These are phyloP conservation scores for Penicillium longicatenatum DNA, from an alignment of 495 filamentous ascomycete species.

Conservation along the genomic window DNA sequence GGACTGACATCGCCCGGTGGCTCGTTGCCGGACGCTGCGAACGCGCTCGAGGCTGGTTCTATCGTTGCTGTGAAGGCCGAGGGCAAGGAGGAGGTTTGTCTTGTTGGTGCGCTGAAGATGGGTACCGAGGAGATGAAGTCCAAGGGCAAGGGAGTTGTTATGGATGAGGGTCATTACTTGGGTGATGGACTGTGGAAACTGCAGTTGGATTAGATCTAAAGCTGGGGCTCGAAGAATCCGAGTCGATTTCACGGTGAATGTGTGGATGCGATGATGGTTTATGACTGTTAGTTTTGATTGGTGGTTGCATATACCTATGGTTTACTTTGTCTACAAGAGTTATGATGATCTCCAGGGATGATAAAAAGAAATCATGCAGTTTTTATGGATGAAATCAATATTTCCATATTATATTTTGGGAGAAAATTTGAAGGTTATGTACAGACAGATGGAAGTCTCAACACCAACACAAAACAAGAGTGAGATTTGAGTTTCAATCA, in stretches of 20 bases:
- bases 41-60: constrained; percentile 66
- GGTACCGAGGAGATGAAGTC: constrained; percentile 90
- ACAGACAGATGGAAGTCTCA: background rate
- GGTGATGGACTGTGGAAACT: constrained; percentile 94
- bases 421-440: background rate
- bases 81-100: constrained; percentile 89
- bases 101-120: constrained; percentile 82
- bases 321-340: background rate
- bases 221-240: background rate
- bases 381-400: background rate
- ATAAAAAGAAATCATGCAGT: background rate
- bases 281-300: background rate
- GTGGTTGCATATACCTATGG: constrained; percentile 5
- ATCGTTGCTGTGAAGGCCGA: constrained; percentile 89
- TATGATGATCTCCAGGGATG: background rate
- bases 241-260: background rate
- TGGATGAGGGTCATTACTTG: constrained; percentile 90
- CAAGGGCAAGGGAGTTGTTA: constrained; percentile 87
- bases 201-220: constrained; percentile 57
- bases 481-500: background rate
- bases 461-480: background rate
- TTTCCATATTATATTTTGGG: background rate
- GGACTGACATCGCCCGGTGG: constrained; percentile 85
- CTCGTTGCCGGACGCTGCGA: constrained; percentile 61
- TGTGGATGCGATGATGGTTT: constrained; percentile 1